These are phyloP conservation scores for Dothideomycetidae sp. DNA, from an alignment of 2,329 filamentous ascomycete species.

Conservation along the genomic window DNA sequence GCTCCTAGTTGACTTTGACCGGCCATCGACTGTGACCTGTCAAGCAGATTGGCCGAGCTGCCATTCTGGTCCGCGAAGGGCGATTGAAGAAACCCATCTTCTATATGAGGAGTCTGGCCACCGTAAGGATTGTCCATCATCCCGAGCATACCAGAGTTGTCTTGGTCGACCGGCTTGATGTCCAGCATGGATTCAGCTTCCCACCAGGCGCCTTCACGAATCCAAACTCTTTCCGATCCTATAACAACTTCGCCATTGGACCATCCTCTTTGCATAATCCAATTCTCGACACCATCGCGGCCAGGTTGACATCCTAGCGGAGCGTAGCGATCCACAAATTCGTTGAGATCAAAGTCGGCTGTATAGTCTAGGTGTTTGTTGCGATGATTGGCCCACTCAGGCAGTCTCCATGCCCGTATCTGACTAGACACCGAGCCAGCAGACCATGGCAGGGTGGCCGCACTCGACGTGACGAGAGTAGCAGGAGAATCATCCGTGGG, in stretches of 20 bases:
- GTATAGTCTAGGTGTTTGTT: slow-evolving; percentile 90
- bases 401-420: slow-evolving; percentile 79
- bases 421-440: slow-evolving; percentile 86
- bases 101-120: slow-evolving; percentile 37
- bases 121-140: slow-evolving; percentile 63
- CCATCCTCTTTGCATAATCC: slow-evolving; percentile 90
- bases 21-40: slow-evolving; percentile 32
- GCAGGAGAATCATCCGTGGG: slow-evolving; percentile 77
- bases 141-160: slow-evolving; percentile 39
- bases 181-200: slow-evolving; percentile 95
- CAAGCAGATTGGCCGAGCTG: slow-evolving; percentile 59
- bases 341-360: slow-evolving; percentile 86
- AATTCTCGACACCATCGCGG: slow-evolving; percentile 82
- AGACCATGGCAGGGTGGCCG: slow-evolving; percentile 76
- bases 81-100: slow-evolving; percentile 52
- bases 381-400: slow-evolving; percentile 91
- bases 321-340: slow-evolving; percentile 74
- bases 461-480: slow-evolving; percentile 55
- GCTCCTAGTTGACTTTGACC: slow-evolving; percentile 29
- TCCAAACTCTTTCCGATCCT: slow-evolving; percentile 86
- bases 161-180: slow-evolving; percentile 52
- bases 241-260: slow-evolving; percentile 93
- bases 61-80: slow-evolving; percentile 36
- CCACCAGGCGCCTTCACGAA: slow-evolving; percentile 91
- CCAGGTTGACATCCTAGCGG: slow-evolving; percentile 78